Evolutionary conservation across 2,329 filamentous ascomycete genomes (phyloP).

Genomic region (Aureobasidium sp.): DNA sequence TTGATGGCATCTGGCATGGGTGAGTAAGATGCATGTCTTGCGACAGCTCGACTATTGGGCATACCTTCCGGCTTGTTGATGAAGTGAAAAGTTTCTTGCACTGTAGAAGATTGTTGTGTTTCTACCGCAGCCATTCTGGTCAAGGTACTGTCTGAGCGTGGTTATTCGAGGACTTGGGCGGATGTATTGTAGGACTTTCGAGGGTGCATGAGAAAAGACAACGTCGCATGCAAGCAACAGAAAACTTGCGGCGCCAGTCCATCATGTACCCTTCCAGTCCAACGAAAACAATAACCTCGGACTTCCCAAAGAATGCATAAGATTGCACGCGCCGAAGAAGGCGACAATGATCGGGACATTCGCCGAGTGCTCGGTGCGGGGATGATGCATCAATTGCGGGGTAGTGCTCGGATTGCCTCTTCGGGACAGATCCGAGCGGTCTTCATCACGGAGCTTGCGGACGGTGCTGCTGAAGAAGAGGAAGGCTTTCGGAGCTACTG

Average conservation of each 20-base stretch:
- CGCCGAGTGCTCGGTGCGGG: slow-evolving; percentile 2
- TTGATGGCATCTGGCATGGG: slow-evolving; percentile 26
- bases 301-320: slow-evolving; percentile 2
- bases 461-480: not conserved
- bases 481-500: not conserved
- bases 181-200: no score
- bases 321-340: not conserved
- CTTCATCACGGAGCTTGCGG: not conserved
- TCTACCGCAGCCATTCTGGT: slow-evolving; percentile 1
- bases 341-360: not conserved
- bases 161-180: no score
- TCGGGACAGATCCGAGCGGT: not conserved
- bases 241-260: not conserved
- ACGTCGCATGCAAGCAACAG: no score
- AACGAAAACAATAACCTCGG: not conserved
- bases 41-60: not conserved
- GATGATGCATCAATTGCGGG: not conserved
- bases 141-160: rapidly evolving
- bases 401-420: not conserved
- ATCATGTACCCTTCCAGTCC: not conserved
- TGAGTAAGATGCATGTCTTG: not conserved
- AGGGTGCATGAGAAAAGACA: no score
- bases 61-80: slow-evolving; percentile 26
- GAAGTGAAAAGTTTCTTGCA: slow-evolving; percentile 31
- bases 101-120: not conserved